A percentile compares a stretch with the other conserved stretches of the same genome.
Conservation (phyloP, 2,329 filamentous ascomycete species). For the Rugonectria rugulosa region DNA sequence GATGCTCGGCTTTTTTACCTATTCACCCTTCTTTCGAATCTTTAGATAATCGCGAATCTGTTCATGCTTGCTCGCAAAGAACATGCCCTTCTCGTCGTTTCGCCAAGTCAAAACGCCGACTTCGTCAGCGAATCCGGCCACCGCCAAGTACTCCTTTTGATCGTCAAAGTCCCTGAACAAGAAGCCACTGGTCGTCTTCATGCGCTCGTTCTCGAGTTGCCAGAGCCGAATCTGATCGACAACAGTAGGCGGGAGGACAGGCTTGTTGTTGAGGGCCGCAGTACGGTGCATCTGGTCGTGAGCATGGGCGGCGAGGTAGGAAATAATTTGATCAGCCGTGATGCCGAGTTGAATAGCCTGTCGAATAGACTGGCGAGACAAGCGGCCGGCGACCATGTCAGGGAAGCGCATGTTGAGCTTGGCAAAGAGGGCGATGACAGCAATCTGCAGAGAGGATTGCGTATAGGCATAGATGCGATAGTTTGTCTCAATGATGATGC, state of each 20-base stretch:
- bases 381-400: slow-evolving; percentile 90
- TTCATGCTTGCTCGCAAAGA: slow-evolving; percentile 92
- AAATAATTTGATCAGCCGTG: slow-evolving; percentile 93
- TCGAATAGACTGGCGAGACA: slow-evolving; percentile 88
- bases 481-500: slow-evolving; percentile 97
- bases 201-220: slow-evolving; percentile 96
- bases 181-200: slow-evolving; percentile 84
- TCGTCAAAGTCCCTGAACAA: slow-evolving; percentile 88
- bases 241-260: slow-evolving; percentile 90
- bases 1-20: slow-evolving; percentile 7
- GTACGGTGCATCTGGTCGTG: slow-evolving; percentile 90
- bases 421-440: slow-evolving; percentile 89
- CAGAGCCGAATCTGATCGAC: slow-evolving; percentile 97
- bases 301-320: slow-evolving; percentile 89
- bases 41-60: slow-evolving; percentile 85
- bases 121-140: slow-evolving; percentile 83
- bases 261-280: slow-evolving; percentile 63
- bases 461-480: slow-evolving; percentile 98
- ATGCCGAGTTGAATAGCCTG: slow-evolving; percentile 90
- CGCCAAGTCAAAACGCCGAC: slow-evolving; percentile 91
- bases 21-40: slow-evolving; percentile 63
- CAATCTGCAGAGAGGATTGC: slow-evolving; percentile 90
- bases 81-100: slow-evolving; percentile 79
- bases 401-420: slow-evolving; percentile 90
- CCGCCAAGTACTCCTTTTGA: slow-evolving; percentile 72